phyloP scores from a whole-genome alignment of 768 basidiomycete genomes.

The Tylopilus cervinicoccineus region DNA sequence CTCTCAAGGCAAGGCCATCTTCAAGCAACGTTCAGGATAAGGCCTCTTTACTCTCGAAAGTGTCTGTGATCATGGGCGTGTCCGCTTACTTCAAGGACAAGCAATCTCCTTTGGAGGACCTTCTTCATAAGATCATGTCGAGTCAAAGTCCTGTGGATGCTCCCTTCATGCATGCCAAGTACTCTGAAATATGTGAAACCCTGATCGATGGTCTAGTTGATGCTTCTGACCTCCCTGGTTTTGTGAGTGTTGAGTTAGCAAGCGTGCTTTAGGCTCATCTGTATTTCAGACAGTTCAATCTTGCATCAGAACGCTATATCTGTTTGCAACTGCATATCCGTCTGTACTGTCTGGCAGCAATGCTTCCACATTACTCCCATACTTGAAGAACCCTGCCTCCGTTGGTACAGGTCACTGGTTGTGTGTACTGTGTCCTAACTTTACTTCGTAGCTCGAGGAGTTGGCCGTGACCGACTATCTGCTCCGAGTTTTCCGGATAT shows the following conservation, averaged over 20 bases:
- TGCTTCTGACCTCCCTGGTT: constrained; percentile 73
- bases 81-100: constrained; percentile 79
- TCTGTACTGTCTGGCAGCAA: constrained; percentile 77
- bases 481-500: constrained; percentile 81
- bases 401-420: constrained; percentile 40
- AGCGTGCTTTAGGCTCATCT: not conserved
- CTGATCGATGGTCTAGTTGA: constrained; percentile 89
- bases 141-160: constrained; percentile 62
- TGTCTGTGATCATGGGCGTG: constrained; percentile 82
- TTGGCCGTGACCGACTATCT: constrained; percentile 81
- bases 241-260: constrained; percentile 44
- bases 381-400: constrained; percentile 77
- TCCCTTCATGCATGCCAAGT: constrained; percentile 55
- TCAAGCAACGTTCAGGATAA: constrained; percentile 44
- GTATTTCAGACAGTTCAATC: constrained; percentile 66
- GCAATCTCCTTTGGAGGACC: constrained; percentile 78
- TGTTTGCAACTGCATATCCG: constrained; percentile 81
- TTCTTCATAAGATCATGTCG: constrained; percentile 77
- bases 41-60: constrained; percentile 55
- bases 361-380: constrained; percentile 84
- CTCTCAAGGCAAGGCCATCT: constrained; percentile 36
- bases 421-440: constrained; percentile 1
- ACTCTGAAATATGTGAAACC: constrained; percentile 76
- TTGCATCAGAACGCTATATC: constrained; percentile 79
- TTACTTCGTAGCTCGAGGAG: constrained; percentile 63